Conservation (phyloP, 1,284 basidiomycete species). For the Trametes hirsuta region DNA sequence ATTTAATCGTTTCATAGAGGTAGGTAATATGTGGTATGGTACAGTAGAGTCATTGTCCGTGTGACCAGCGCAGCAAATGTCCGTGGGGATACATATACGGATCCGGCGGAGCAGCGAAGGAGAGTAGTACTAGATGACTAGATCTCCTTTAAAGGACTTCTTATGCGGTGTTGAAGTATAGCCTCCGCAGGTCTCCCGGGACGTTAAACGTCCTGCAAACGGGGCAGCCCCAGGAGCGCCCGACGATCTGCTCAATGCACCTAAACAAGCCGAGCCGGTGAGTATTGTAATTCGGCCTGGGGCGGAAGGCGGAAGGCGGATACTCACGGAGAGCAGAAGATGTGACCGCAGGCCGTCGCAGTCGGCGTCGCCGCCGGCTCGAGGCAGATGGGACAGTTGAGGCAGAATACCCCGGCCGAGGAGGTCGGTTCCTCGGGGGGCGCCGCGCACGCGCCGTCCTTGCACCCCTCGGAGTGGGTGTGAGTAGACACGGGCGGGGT, state of each 20-base stretch:
- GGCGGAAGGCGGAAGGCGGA: neutral
- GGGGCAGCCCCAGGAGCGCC: conserved; percentile 28
- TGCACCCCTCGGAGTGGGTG: neutral
- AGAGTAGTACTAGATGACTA: neutral
- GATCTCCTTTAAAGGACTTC: no score
- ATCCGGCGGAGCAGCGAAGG: neutral
- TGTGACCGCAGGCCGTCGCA: conserved; percentile 33
- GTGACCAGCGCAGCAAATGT: neutral
- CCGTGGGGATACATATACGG: neutral
- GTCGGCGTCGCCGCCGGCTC: conserved; percentile 29
- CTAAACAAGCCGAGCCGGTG: conserved; percentile 12
- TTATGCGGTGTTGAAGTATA: conserved; percentile 23
- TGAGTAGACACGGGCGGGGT: neutral
- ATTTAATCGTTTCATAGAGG: neutral
- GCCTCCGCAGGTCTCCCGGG: conserved; percentile 27
- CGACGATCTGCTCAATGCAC: conserved; percentile 29
- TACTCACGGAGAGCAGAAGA: conserved; percentile 35
- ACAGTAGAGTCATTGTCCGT: neutral
- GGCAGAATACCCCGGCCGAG: conserved; percentile 4
- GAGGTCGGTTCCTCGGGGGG: neutral
- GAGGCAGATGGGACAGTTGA: conserved; percentile 34
- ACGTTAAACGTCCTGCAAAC: conserved; percentile 30
- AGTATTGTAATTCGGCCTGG: neutral
- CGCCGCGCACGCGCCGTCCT: neutral
- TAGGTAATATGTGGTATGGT: neutral